Evolutionary conservation across 2,329 filamentous ascomycete genomes (phyloP).

Genomic region (Aspergillus fructus): DNA sequence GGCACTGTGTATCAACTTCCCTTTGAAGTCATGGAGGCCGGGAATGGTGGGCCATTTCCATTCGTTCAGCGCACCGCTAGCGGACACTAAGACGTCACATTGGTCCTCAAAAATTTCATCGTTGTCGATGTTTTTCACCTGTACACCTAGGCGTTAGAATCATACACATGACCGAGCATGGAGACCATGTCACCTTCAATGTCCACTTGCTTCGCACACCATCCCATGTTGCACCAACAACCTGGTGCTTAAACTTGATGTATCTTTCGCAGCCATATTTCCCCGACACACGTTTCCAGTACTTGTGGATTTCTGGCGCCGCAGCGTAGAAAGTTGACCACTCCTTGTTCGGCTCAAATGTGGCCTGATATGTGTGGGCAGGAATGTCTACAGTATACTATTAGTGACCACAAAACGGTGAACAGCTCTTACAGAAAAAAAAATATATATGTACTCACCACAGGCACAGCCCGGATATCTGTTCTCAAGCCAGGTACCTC

Average conservation of each 20-base stretch:
- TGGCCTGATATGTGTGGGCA: conserved; percentile 51
- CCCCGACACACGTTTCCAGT: conserved; percentile 47
- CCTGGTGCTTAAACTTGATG: conserved; percentile 48
- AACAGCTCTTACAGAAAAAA: no score
- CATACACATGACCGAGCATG: not conserved
- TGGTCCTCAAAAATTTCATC: conserved; percentile 24
- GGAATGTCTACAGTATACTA: conserved; percentile 41
- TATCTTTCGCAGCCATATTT: conserved; percentile 49
- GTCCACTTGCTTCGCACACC: conserved; percentile 32
- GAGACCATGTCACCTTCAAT: conserved; percentile 21
- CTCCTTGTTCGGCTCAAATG: conserved; percentile 49
- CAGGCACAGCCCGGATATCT: conserved; percentile 39
- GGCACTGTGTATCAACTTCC: conserved; percentile 47
- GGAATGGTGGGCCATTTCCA: conserved; percentile 49
- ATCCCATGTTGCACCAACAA: conserved; percentile 47
- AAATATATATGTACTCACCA: conserved; percentile 20
- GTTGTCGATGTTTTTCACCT: conserved; percentile 25
- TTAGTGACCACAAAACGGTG: not conserved
- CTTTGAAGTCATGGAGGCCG: conserved; percentile 49
- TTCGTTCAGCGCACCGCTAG: conserved; percentile 41
- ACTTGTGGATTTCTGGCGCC: conserved; percentile 50
- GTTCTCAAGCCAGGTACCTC: conserved; percentile 38
- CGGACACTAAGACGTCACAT: conserved; percentile 38
- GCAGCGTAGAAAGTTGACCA: conserved; percentile 52
- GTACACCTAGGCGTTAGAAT: not conserved